Evolutionary conservation across 2,329 filamentous ascomycete species (phyloP), one percentile per base, ranked within the genome.

Genomic region (Aspergillus oerlinghausenensis): DNA sequence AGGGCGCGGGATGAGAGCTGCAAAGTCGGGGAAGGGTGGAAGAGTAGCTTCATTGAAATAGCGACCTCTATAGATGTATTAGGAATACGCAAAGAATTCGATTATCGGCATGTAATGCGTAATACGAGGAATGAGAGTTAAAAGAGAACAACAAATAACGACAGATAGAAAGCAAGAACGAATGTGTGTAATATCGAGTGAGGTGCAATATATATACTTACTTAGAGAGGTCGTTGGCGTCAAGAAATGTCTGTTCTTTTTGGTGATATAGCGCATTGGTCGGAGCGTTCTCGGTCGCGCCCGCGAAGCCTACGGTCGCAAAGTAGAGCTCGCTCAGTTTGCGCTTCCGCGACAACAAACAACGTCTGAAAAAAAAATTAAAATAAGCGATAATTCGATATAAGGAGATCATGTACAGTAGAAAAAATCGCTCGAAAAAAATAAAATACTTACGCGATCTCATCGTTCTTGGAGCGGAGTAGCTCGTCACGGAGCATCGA

Each of bases 321-420:
- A 89, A 84, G 80, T 89, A 96, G 68, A 96, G 84, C 79, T 94
- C 89, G 74, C 88, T 88, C 73, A 96, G 83, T 82, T 95, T 95
- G 76, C 90, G 87, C 84, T 95, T 94, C 77, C 90, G 88, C 82
- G 89, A 90, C 77, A 82, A 83, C 81, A 89, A 84, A 83, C 78
- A 79, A 70, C 72, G 74, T 73, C 77, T 80, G 52, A 47, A 26
- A 67, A 64, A 72, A 64, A 72, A 74, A 63, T 67, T 59, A 57
- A 65, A 66, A 65, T 76, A 62, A 75, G 73, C 70, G 64, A 72
- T 61, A 67, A 64, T 61, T 63, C 57, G 51, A 61, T 60, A 64
- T 59, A 56, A 62, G 51, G 59, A 47, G 52, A 55, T 38, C 14
- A 8, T 35, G 40, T 55, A 54, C 54, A 64, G 54, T 55, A 59